Base-by-base conservation (phyloP, 345 rosid species). In the Populus deltoides region DNA sequence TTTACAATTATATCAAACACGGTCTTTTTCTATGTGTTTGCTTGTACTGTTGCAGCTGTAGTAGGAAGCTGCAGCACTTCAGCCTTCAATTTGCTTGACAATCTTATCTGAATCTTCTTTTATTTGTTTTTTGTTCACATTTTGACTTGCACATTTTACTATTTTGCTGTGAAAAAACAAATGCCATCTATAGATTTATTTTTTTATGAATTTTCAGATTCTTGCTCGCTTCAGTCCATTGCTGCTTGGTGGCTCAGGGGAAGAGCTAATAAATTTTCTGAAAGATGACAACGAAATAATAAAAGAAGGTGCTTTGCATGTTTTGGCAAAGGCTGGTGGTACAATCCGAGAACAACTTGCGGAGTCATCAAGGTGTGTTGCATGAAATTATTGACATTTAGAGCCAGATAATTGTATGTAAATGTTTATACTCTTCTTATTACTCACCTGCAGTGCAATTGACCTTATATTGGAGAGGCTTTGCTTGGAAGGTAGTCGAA, bases 271-370 rank as follows among this genome's bases (percentile, higher is more conserved):
- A 25, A 83, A 79, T 83, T 89, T 89, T 81, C 89, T 96, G 70
- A 91, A 92, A 88, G 95, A 93, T 85, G 97, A 93, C 63, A 89
- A 88, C 84, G 98, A 92, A 83, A 86, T 87, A 74, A 85, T 92
- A 70, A 96, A 89, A 81, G 99, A 92, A 87, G 98, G 99, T 78
- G 88, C 89, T 74, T 86, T 96, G 83, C 93, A 96, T 86, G 86
- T 93, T 82, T 90, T 96, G 86, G 97, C 99, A 4, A 96, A 88
- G 84, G 98, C 98, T 80, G 99, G 99, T 82, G 97, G 97, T 76
- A 91, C 93, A 25, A 88, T 96, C 70, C 90, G 98, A 75, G 99
- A 96, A 84, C 97, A 93, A 84, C 94, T 96, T 77, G 88, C 93
- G 8, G 86, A 77, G 77, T 82, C 92, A 80, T 85, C 95, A 20